Evolutionary conservation across 164 flowering plant genomes (phyloP).

Genomic region (Stephania japonica): DNA sequence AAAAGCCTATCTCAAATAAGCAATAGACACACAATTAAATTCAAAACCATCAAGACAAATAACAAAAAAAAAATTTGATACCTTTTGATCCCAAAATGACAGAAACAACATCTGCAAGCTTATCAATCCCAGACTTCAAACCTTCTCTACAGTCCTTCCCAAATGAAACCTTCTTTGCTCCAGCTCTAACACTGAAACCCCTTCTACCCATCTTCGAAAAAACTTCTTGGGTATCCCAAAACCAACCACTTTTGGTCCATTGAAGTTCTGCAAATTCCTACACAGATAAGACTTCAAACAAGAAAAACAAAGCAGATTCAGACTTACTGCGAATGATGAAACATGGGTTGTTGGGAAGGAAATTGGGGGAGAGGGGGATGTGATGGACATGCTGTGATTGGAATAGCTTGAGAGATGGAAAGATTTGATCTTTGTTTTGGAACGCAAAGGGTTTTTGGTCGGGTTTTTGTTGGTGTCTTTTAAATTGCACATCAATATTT

Average conservation of each 20-base stretch:
- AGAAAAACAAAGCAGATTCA: neutral
- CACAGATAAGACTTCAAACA: neutral
- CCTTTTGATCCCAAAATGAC: constrained; percentile 93
- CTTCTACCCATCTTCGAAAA: neutral
- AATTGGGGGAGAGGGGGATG: neutral
- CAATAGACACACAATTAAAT: neutral
- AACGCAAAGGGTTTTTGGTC: neutral
- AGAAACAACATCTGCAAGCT: constrained; percentile 95
- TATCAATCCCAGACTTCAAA: constrained; percentile 72
- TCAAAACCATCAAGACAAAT: neutral
- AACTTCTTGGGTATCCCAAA: constrained; percentile 5
- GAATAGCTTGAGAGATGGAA: too few relatives aligned
- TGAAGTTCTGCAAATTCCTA: constrained; percentile 8
- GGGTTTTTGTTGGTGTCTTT: too few relatives aligned
- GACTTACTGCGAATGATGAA: neutral
- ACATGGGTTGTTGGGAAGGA: constrained; percentile 3
- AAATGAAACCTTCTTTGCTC: constrained; percentile 63
- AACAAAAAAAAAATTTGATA: constrained; percentile 11
- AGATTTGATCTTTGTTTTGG: neutral
- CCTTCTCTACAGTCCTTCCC: constrained; percentile 61
- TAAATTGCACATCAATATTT: too few relatives aligned
- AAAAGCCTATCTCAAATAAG: neutral
- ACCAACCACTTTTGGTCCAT: constrained; percentile 6
- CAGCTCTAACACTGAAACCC: constrained; percentile 46
- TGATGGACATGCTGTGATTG: neutral